Conservation (phyloP, 257 asterid species). For the Ehretia macrophylla region DNA sequence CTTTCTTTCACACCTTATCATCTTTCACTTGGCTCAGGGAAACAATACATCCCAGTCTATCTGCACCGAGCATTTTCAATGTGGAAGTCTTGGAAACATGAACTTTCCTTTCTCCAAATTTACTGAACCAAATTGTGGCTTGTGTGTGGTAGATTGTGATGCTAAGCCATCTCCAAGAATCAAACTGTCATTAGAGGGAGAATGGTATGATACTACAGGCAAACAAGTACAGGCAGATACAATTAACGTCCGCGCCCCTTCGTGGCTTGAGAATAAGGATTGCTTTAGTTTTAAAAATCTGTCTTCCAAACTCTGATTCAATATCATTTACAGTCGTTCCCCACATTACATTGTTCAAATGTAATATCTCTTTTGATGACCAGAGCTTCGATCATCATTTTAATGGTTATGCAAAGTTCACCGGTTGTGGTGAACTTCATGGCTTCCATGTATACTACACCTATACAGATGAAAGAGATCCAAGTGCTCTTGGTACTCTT, state of each 20-base stretch:
- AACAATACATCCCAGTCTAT: not conserved
- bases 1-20: slow-evolving; percentile 1
- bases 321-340: not conserved
- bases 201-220: too few species aligned
- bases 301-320: slow-evolving; percentile 9
- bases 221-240: too few species aligned
- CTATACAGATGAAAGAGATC: not conserved
- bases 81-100: slow-evolving; percentile 23
- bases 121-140: too few species aligned
- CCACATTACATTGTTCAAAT: not conserved
- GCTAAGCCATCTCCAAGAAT: too few species aligned
- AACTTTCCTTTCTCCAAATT: slow-evolving; percentile 25
- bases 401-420: not conserved
- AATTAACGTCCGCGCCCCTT: too few species aligned
- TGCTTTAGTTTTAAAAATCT: too few species aligned
- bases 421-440: too few species aligned
- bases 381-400: not conserved
- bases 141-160: too few species aligned
- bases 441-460: not conserved
- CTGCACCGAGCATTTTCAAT: slow-evolving; percentile 3
- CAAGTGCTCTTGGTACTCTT: not conserved
- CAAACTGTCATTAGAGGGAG: too few species aligned
- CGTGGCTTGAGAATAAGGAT: too few species aligned
- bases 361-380: not conserved
- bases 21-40: not conserved